These are phyloP conservation scores for Suillus luteus DNA, from an alignment of 768 basidiomycete species.

Conservation along the genomic window DNA sequence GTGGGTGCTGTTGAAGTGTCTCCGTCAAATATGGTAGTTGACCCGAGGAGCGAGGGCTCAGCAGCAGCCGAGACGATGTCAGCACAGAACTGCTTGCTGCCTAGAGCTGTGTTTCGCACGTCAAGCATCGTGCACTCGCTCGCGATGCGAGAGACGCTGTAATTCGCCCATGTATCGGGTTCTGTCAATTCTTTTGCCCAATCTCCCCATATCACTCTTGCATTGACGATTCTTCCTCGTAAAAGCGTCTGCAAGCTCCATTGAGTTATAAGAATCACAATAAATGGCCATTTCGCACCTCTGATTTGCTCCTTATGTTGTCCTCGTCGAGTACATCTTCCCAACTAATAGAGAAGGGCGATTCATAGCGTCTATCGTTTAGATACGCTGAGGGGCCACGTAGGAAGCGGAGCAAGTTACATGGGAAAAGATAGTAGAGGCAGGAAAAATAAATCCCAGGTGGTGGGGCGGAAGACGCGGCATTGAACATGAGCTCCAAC, in stretches of 20 bases:
- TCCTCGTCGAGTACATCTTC: conserved; percentile 65
- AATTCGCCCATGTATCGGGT: conserved; percentile 67
- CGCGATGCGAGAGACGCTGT: conserved; percentile 60
- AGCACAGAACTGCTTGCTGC: conserved; percentile 32
- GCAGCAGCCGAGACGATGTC: conserved; percentile 8
- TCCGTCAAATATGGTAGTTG: conserved; percentile 19
- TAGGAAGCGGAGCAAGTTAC: conserved; percentile 82
- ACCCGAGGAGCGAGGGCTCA: conserved; percentile 5
- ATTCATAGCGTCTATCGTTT: conserved; percentile 45
- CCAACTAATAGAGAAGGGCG: conserved; percentile 75
- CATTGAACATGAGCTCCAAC: conserved; percentile 60
- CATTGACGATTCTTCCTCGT: conserved; percentile 73
- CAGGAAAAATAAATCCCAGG: conserved; percentile 71
- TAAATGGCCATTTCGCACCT: conserved; percentile 46
- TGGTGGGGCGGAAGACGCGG: conserved; percentile 55
- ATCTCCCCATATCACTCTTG: conserved; percentile 68
- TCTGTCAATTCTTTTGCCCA: conserved; percentile 62
- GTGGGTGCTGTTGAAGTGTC: conserved; percentile 29
- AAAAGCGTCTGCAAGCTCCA: conserved; percentile 54
- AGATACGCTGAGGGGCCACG: conserved; percentile 70
- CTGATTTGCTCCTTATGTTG: conserved; percentile 69
- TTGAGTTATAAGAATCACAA: conserved; percentile 9
- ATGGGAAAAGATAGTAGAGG: conserved; percentile 90
- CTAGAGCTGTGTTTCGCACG: conserved; percentile 56
- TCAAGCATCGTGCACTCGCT: conserved; percentile 73